A percentile compares a stretch with the other conserved stretches of the same genome.
Evolutionary conservation across 495 filamentous ascomycete species (phyloP).

Genomic region (Rostrohypoxylon terebratum): DNA sequence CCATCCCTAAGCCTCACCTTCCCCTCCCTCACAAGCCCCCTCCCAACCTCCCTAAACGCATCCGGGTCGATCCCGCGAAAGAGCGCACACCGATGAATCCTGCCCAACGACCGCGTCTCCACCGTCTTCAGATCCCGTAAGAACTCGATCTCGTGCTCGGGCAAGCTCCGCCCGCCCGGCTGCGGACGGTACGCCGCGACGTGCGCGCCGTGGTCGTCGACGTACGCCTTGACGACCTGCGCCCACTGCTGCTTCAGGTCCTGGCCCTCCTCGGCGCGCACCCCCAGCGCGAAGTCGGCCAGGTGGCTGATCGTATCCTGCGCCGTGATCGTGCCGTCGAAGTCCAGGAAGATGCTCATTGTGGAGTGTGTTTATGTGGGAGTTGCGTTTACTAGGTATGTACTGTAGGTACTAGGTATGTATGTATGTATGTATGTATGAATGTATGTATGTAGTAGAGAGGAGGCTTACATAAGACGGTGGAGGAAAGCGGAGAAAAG

Average conservation of each 20-base stretch:
- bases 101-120: conserved; percentile 50
- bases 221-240: conserved; percentile 52
- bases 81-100: conserved; percentile 51
- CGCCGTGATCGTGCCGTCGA: conserved; percentile 63
- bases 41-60: conserved; percentile 45
- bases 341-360: conserved; percentile 60
- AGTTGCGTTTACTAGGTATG: too few species aligned
- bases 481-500: conserved; percentile 2
- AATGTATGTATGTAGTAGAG: background rate
- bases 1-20: conserved; percentile 51
- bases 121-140: conserved; percentile 52
- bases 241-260: conserved; percentile 51
- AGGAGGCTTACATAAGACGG: background rate
- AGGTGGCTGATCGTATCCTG: conserved; percentile 50
- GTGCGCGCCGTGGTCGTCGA: conserved; percentile 51
- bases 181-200: conserved; percentile 46
- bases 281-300: conserved; percentile 44
- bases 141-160: conserved; percentile 53
- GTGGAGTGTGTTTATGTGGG: background rate
- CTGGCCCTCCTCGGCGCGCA: conserved; percentile 35
- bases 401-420: background rate
- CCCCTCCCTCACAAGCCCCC: conserved; percentile 37
- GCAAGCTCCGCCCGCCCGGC: conserved; percentile 29
- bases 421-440: background rate
- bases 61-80: conserved; percentile 47